Evolutionary conservation across 2,329 filamentous ascomycete species (phyloP).

Genomic region (Nemania abortiva): DNA sequence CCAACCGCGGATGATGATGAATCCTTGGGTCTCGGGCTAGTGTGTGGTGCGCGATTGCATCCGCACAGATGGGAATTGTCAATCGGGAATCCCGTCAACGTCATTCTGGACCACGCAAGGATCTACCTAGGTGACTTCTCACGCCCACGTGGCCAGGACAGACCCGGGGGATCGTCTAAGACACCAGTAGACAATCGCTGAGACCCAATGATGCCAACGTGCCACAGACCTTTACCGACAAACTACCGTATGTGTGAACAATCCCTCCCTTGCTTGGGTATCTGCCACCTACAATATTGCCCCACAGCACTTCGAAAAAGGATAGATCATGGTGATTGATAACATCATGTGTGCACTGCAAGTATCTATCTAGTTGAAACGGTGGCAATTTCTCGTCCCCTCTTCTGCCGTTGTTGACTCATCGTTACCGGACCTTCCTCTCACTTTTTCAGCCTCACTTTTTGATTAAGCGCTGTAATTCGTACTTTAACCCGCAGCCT

Average conservation of each 20-base stretch:
- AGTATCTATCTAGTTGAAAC: constrained; percentile 18
- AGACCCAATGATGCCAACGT: not conserved
- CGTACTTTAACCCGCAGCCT: not conserved
- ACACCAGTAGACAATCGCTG: not conserved
- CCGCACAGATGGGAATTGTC: not conserved
- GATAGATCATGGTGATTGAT: constrained; percentile 17
- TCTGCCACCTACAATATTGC: not conserved
- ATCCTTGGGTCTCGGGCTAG: not conserved
- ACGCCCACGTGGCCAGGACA: constrained; percentile 22
- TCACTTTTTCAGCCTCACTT: constrained; percentile 19
- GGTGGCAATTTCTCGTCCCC: constrained; percentile 14
- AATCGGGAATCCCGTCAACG: not conserved
- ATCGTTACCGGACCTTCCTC: not conserved
- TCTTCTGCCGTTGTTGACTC: constrained; percentile 6
- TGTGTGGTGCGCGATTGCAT: not conserved
- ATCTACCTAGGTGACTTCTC: not conserved
- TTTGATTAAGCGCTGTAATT: not conserved
- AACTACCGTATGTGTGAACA: not conserved
- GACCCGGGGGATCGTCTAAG: not conserved
- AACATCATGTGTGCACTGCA: constrained; percentile 19
- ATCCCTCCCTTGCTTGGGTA: not conserved
- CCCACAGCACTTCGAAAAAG: not conserved
- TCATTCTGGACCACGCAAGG: not conserved
- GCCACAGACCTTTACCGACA: not conserved
- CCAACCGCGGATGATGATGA: not conserved